Base-by-base conservation (phyloP, 768 basidiomycete genomes). In the Trametes sanguinea region DNA sequence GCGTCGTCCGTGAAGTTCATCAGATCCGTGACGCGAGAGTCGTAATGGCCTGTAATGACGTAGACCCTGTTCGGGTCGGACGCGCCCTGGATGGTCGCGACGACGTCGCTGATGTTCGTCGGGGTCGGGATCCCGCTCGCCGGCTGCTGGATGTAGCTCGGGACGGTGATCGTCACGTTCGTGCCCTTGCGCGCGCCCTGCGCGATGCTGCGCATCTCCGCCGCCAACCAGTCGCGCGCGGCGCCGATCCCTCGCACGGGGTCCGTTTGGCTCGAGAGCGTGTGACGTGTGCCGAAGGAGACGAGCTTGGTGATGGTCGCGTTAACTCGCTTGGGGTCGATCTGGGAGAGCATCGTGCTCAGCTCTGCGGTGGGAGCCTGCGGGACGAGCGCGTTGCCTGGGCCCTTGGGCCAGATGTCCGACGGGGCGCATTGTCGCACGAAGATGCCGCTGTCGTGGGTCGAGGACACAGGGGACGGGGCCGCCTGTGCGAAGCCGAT, bases 1-100 rank as follows among this genome's bases (percentile, higher is more conserved):
- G 80, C 72, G 65, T 83, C 82, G 63, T 78, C 74, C 3, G 67
- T 69, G 68, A 76, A 79, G 67, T 83, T 78, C 61, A 74, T 47
- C 55, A 75, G 64, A 60, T 72, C 64, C 54, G 78, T 77, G 27
- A 77, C 75, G 1, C 82, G 76, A 32, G 80, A 81, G 71, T 84
- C 82, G 66, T 84, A 83, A 67, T 85, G 83, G 4, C 83, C 83
- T 3, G 82, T 81, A 39, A 84, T 75, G 54, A 84, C 78, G 57
- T 83, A 84, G 14, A 78, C 76, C 44, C 83, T 76, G 62, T 81
- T 80, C 4, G 82, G 77, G 55, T 81, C 81, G 54, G 74, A 74
- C 14, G 79, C 74, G 22, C 83, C 83, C 39, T 71, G 71, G 46
- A 85, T 75, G 7, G 82, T 84, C 10, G 80, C 80, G 42, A 84